Percentiles rank a stretch among this genome's conserved stretches.
phyloP scores from a whole-genome alignment of 208 protist species.

The Leishmania major region DNA sequence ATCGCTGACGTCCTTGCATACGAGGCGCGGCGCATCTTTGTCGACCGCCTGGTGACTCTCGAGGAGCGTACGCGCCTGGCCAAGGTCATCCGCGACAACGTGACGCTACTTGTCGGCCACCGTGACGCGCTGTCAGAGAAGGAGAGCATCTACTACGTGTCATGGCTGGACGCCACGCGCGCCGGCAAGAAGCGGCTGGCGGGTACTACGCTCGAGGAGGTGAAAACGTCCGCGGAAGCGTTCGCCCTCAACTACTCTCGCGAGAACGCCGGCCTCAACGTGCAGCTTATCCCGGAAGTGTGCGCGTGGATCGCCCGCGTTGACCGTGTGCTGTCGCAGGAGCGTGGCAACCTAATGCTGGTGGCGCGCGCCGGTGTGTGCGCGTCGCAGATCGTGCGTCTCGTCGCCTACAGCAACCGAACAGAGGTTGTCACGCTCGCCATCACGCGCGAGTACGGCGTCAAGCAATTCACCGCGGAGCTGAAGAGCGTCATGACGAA shows the following conservation, averaged over 20 bases:
- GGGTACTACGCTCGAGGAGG: conserved; percentile 56
- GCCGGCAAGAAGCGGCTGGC: conserved; percentile 63
- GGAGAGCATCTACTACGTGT: conserved; percentile 78
- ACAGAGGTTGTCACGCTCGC: conserved; percentile 91
- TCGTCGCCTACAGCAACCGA: conserved; percentile 92
- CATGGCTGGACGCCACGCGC: conserved; percentile 55
- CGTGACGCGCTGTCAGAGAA: conserved; percentile 70
- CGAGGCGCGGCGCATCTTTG: conserved; percentile 95
- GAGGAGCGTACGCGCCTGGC: conserved; percentile 78
- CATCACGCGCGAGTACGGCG: conserved; percentile 90
- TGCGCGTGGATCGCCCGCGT: conserved; percentile 92
- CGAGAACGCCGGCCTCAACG: conserved; percentile 92
- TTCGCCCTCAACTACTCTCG: conserved; percentile 90
- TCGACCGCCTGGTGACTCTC: conserved; percentile 92
- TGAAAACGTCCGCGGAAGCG: conserved; percentile 76
- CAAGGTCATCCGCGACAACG: conserved; percentile 81
- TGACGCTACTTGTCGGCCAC: conserved; percentile 79
- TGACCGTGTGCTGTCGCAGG: conserved; percentile 96
- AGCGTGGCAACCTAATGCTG: conserved; percentile 94
- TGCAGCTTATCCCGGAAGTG: conserved; percentile 96
- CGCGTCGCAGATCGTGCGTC: conserved; percentile 85
- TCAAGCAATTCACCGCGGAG: conserved; percentile 95
- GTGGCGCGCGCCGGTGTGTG: conserved; percentile 95
- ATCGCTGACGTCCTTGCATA: conserved; percentile 92
- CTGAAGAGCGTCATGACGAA: conserved; percentile 92